Percentiles rank a stretch among this genome's conserved stretches.
These are phyloP conservation scores for Plectosphaerella plurivora DNA, from an alignment of 2,329 filamentous ascomycete species.

Conservation along the genomic window DNA sequence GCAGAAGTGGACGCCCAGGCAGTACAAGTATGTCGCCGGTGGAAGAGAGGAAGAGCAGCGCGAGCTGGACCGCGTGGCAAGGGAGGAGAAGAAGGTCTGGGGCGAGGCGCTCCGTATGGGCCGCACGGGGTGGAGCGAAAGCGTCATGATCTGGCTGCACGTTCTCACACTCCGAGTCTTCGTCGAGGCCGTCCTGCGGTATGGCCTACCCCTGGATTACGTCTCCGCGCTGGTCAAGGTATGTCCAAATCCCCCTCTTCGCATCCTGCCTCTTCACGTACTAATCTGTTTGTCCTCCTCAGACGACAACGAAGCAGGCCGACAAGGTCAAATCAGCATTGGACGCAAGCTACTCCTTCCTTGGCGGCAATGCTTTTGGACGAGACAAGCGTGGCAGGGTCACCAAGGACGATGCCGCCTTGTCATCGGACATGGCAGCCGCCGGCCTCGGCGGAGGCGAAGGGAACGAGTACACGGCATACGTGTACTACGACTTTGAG, in stretches of 20 bases:
- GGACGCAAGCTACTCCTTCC: slow-evolving; percentile 81
- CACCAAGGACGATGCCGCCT: slow-evolving; percentile 78
- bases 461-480: slow-evolving; percentile 84
- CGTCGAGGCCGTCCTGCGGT: slow-evolving; percentile 95
- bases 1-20: slow-evolving; percentile 88
- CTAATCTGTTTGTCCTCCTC: slow-evolving; percentile 3
- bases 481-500: slow-evolving; percentile 95
- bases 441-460: slow-evolving; percentile 64
- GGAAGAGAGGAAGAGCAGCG: slow-evolving; percentile 84
- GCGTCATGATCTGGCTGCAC: slow-evolving; percentile 94
- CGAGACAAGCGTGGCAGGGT: slow-evolving; percentile 90
- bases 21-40: slow-evolving; percentile 89
- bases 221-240: slow-evolving; percentile 83
- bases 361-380: slow-evolving; percentile 91
- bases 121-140: slow-evolving; percentile 91
- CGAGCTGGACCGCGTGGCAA: slow-evolving; percentile 76
- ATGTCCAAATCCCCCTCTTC: slow-evolving; percentile 24
- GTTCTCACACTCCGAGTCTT: slow-evolving; percentile 88
- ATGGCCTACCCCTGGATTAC: slow-evolving; percentile 87
- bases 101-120: slow-evolving; percentile 84
- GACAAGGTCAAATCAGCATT: slow-evolving; percentile 77
- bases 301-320: slow-evolving; percentile 79
- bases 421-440: slow-evolving; percentile 79
- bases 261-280: not conserved
- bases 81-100: slow-evolving; percentile 88